These are phyloP conservation scores for Trichoderma hamatum DNA, from an alignment of 2,329 filamentous ascomycete genomes.

Conservation along the genomic window DNA sequence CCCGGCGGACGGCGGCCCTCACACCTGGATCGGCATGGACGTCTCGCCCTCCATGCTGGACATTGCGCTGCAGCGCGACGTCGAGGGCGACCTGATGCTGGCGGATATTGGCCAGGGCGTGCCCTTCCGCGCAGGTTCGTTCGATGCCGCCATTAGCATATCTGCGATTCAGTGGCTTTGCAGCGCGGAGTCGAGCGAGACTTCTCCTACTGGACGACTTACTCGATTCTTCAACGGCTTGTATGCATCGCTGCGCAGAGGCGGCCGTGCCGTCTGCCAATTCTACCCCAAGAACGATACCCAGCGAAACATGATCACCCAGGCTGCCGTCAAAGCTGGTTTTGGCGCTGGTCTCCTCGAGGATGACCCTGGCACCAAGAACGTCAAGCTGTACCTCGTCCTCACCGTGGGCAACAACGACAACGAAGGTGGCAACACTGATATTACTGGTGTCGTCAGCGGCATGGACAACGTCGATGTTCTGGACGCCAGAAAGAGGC, in stretches of 20 bases:
- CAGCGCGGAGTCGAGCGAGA: conserved; percentile 88
- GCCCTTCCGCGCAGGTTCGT: conserved; percentile 87
- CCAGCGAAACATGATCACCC: conserved; percentile 89
- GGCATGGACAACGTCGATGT: conserved; percentile 90
- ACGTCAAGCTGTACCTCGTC: conserved; percentile 93
- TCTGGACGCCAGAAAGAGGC: conserved; percentile 65
- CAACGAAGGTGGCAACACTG: conserved; percentile 59
- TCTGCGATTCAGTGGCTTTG: conserved; percentile 98
- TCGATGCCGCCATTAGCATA: conserved; percentile 94
- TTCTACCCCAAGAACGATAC: conserved; percentile 97
- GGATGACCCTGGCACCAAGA: conserved; percentile 96
- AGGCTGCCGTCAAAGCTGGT: conserved; percentile 87
- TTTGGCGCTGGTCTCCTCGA: conserved; percentile 95
- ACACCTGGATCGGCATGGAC: conserved; percentile 98
- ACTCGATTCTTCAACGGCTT: conserved; percentile 89
- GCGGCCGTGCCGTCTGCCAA: conserved; percentile 90
- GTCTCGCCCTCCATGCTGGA: conserved; percentile 96
- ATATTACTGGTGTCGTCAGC: conserved; percentile 88
- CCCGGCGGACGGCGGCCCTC: conserved; percentile 75
- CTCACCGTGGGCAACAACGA: conserved; percentile 76
- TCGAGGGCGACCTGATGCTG: conserved; percentile 90
- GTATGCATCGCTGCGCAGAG: conserved; percentile 80
- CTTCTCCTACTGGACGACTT: conserved; percentile 76
- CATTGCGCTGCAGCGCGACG: conserved; percentile 85
- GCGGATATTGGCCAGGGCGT: conserved; percentile 95